Evolutionary conservation across 768 basidiomycete species (phyloP).

Genomic region (Tephrocybe rancida): DNA sequence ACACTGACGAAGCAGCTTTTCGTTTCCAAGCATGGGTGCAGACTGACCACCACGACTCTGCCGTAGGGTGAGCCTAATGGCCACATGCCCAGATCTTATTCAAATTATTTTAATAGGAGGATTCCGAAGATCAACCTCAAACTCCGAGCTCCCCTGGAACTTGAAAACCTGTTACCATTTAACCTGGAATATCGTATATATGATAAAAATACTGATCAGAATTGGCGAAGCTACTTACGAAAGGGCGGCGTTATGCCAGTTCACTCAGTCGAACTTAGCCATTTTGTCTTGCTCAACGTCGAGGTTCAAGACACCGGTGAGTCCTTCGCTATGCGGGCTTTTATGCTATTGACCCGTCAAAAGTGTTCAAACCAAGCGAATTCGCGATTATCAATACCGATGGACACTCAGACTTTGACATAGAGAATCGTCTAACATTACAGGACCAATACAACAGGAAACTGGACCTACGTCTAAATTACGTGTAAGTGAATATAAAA

Average conservation of each 20-base stretch:
- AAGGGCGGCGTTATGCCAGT: constrained; percentile 96
- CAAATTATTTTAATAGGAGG: constrained; percentile 47
- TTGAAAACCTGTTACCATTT: constrained; percentile 94
- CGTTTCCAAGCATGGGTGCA: constrained; percentile 92
- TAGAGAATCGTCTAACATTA: constrained; percentile 72
- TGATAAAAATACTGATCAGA: constrained; percentile 92
- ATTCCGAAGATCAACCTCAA: constrained; percentile 85
- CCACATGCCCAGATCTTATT: background rate
- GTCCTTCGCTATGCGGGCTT: constrained; percentile 10
- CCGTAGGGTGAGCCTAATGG: constrained; percentile 46
- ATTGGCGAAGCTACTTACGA: constrained; percentile 92
- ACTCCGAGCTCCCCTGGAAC: constrained; percentile 90
- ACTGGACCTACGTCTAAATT: constrained; percentile 83
- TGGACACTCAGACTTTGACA: constrained; percentile 84
- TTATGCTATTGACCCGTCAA: background rate
- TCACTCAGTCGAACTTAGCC: constrained; percentile 90
- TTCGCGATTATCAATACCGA: constrained; percentile 98
- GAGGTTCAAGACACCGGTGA: constrained; percentile 88
- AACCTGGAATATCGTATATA: constrained; percentile 96
- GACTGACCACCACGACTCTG: constrained; percentile 57
- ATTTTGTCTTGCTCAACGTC: constrained; percentile 89
- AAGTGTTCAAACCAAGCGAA: constrained; percentile 92
- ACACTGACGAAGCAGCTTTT: constrained; percentile 85
- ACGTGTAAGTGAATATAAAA: constrained; percentile 67
- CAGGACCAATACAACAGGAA: constrained; percentile 76